A percentile compares a stretch with the other conserved stretches of the same genome.
Evolutionary conservation across 345 rosid genomes (phyloP).

Genomic region (Anacardium occidentale): DNA sequence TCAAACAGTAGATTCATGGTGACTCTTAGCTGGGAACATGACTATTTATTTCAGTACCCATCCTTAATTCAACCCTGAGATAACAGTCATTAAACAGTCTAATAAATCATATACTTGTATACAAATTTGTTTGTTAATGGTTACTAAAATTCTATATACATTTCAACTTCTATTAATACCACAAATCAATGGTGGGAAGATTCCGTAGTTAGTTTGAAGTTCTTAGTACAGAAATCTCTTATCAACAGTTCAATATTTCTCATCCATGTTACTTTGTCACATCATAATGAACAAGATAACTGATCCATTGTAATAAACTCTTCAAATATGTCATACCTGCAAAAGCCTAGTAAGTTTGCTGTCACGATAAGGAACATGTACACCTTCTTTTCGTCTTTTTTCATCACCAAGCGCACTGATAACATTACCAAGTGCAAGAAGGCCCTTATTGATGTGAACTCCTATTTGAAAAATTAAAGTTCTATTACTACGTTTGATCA

Average conservation of each 20-base stretch:
- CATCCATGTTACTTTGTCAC: background rate
- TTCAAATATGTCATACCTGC: slow-evolving; percentile 54
- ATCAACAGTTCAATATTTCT: background rate
- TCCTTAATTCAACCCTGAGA: background rate
- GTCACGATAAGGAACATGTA: slow-evolving; percentile 94
- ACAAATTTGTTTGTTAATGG: background rate
- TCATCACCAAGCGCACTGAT: slow-evolving; percentile 99
- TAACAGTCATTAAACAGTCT: background rate
- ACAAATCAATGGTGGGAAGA: background rate
- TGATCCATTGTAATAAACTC: background rate
- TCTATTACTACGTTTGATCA: slow-evolving; percentile 19
- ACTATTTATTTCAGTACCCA: background rate
- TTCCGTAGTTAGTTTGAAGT: background rate
- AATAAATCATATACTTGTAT: background rate
- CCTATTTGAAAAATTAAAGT: slow-evolving; percentile 48
- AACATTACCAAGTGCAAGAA: slow-evolving; percentile 98
- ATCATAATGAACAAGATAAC: background rate
- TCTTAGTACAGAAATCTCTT: background rate
- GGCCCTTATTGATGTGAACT: slow-evolving; percentile 95
- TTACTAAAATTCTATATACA: background rate
- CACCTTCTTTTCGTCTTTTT: slow-evolving; percentile 91
- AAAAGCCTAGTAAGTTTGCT: slow-evolving; percentile 97
- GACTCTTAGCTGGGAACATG: background rate
- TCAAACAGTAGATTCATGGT: background rate
- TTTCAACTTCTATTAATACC: background rate